phyloP scores from a whole-genome alignment of 805 yeast genomes.

The Cyberlindnera mycetangii region DNA sequence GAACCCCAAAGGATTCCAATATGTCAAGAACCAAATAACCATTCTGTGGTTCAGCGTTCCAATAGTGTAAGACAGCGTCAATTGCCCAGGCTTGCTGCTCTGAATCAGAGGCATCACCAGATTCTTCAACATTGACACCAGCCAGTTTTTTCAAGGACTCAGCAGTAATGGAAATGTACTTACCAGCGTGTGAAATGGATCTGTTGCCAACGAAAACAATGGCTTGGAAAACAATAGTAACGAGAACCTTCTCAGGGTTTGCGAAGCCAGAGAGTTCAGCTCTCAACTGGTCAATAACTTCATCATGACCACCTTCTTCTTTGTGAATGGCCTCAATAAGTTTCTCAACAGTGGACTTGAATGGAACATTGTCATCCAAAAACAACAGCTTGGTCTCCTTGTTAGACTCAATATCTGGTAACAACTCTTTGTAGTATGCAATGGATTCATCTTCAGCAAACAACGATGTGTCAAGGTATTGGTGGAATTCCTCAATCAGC shows the following conservation, averaged over 20 bases:
- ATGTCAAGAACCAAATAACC: slow-evolving; percentile 59
- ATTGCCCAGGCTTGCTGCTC: slow-evolving; percentile 44
- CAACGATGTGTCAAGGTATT: slow-evolving; percentile 44
- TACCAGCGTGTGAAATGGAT: slow-evolving; percentile 74
- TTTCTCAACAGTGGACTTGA: slow-evolving; percentile 33
- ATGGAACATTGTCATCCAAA: slow-evolving; percentile 36
- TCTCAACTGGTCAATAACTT: slow-evolving; percentile 30
- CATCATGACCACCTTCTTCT: slow-evolving; percentile 29
- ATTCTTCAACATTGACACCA: slow-evolving; percentile 9
- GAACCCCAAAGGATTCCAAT: slow-evolving; percentile 43
- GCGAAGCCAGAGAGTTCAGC: slow-evolving; percentile 31
- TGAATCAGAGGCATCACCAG: slow-evolving; percentile 20
- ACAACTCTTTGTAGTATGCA: slow-evolving; percentile 35
- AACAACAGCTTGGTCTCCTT: slow-evolving; percentile 38
- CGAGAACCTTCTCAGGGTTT: slow-evolving; percentile 42
- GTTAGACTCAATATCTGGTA: slow-evolving; percentile 24
- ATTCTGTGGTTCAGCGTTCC: slow-evolving; percentile 64
- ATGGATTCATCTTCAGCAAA: slow-evolving; percentile 34
- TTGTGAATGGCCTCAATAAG: slow-evolving; percentile 39
- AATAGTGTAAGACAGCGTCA: slow-evolving; percentile 55
- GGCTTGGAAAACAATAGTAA: slow-evolving; percentile 64
- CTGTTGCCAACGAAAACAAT: slow-evolving; percentile 83
- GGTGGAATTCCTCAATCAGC: slow-evolving; percentile 56
- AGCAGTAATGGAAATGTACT: slow-evolving; percentile 43
- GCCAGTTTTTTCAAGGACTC: slow-evolving; percentile 35